Percentiles rank a stretch among this genome's conserved stretches.
Conservation (phyloP, 75 land plant genomes). For the Pinus albicaulis region DNA sequence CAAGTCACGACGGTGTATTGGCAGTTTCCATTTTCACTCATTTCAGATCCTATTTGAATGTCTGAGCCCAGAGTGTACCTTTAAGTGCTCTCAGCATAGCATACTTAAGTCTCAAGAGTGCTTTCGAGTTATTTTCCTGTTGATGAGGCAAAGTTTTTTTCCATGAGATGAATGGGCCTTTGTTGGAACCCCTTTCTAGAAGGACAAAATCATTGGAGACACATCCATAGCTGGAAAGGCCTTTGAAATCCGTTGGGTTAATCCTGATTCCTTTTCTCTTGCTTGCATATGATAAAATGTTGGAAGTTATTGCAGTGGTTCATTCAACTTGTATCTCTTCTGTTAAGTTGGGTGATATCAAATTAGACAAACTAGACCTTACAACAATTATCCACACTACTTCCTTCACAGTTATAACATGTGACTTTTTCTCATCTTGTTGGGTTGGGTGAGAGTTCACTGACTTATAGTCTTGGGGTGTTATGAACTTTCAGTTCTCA, state of each 20-base stretch:
- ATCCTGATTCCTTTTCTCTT: background rate
- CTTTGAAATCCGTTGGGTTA: background rate
- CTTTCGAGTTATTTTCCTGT: background rate
- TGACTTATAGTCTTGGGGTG: background rate
- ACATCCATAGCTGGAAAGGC: background rate
- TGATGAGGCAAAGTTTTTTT: background rate
- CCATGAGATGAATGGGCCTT: background rate
- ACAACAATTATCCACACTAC: background rate
- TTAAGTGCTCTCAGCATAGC: background rate
- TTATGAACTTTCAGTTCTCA: constrained; percentile 1
- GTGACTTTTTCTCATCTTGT: background rate
- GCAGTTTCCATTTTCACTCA: background rate
- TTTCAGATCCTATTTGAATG: background rate
- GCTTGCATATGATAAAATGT: background rate
- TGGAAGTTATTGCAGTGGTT: background rate
- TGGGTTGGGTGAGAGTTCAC: constrained; percentile 6
- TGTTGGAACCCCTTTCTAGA: background rate
- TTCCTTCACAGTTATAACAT: background rate
- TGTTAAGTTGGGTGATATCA: background rate
- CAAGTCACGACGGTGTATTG: background rate
- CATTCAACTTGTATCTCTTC: background rate
- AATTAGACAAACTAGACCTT: background rate
- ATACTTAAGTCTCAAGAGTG: background rate
- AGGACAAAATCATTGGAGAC: background rate
- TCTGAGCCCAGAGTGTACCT: background rate